Percentiles rank a stretch among this genome's conserved stretches.
phyloP scores from a whole-genome alignment of 1,284 basidiomycete species.

The Papiliotrema terrestris region DNA sequence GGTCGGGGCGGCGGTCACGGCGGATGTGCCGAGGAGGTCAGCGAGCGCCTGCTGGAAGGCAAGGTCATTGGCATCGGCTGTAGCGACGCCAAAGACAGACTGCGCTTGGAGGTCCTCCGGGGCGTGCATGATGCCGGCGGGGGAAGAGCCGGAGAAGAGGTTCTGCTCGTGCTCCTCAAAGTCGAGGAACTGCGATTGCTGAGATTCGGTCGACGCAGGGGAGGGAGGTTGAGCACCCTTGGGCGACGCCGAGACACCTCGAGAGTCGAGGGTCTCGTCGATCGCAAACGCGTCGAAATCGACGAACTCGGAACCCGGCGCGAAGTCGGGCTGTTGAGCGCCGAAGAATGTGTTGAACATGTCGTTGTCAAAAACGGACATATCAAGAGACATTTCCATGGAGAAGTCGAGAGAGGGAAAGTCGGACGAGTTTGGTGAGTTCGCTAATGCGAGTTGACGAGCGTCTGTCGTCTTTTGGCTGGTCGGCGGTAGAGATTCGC shows the following conservation, averaged over 20 bases:
- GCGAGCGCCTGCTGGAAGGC: conserved; percentile 5
- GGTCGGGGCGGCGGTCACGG: conserved; percentile 9
- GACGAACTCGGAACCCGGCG: not conserved
- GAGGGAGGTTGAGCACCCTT: not conserved
- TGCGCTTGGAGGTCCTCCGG: conserved; percentile 24
- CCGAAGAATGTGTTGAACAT: too few species aligned
- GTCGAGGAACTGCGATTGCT: conserved; percentile 34
- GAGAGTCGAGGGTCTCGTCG: not conserved
- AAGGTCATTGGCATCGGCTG: conserved; percentile 5
- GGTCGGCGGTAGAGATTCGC: not conserved
- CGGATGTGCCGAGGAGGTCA: not conserved
- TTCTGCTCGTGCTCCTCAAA: not conserved
- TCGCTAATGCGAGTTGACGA: conserved; percentile 6
- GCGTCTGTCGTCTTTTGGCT: conserved; percentile 12
- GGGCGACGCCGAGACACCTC: too few species aligned
- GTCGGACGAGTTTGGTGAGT: not conserved
- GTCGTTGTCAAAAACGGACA: too few species aligned
- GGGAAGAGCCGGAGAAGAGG: conserved; percentile 7
- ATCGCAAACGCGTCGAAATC: not conserved
- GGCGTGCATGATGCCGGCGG: conserved; percentile 20
- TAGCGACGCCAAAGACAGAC: not conserved
- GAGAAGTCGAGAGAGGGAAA: not conserved
- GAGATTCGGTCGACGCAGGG: conserved; percentile 34
- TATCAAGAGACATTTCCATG: not conserved
- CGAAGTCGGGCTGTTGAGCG: too few species aligned